Conservation (phyloP, 2,329 filamentous ascomycete species). For the Moelleriella libera region DNA sequence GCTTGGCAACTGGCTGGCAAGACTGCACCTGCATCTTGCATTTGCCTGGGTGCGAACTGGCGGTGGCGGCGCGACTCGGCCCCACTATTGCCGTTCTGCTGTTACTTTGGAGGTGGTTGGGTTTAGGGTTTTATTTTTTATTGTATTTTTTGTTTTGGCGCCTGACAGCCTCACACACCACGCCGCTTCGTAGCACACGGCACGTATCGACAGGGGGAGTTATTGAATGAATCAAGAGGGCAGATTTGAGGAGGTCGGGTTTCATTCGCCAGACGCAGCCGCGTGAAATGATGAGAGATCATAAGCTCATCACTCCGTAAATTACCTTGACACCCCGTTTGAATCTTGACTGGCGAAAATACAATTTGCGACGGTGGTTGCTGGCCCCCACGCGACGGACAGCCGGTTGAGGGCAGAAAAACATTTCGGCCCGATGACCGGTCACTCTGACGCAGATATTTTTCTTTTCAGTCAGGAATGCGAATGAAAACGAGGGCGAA, state of each 20-base stretch:
- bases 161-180: too few relatives aligned
- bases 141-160: too few relatives aligned
- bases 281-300: neutral
- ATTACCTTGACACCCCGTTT: neutral
- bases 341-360: neutral
- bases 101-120: too few relatives aligned
- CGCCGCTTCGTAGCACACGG: too few relatives aligned
- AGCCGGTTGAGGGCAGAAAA: too few relatives aligned
- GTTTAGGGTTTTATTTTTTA: too few relatives aligned
- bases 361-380: neutral
- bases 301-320: neutral
- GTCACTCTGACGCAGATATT: too few relatives aligned
- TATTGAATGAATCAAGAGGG: too few relatives aligned
- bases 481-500: too few relatives aligned
- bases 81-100: constrained; percentile 1
- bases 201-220: neutral
- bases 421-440: neutral
- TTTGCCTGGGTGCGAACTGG: neutral
- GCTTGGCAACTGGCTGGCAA: neutral
- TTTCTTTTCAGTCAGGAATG: too few relatives aligned
- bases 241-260: too few relatives aligned
- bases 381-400: neutral
- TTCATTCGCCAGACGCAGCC: too few relatives aligned
- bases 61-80: constrained; percentile 3
- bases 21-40: neutral